Percentiles rank a stretch among this genome's conserved stretches.
Conservation (phyloP, 495 filamentous ascomycete species). For the Hypoxylon fuscum region DNA sequence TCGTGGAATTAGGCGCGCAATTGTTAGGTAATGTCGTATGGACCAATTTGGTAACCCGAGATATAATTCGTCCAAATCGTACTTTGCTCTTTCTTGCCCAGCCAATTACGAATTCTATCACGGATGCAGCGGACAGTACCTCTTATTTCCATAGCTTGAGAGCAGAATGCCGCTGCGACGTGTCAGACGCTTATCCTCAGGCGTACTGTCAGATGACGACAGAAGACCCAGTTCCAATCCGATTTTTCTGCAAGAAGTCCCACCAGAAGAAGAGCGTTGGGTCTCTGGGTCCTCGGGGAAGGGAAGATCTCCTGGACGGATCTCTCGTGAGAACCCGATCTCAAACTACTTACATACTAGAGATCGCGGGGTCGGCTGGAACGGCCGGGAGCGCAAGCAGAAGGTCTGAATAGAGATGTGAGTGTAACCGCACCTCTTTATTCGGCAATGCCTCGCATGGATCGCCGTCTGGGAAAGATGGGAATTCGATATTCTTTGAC, state of each 20-base stretch:
- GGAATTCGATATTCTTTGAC: neutral
- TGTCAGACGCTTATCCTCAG: conserved; percentile 32
- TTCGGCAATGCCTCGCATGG: neutral
- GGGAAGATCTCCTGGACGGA: conserved; percentile 19
- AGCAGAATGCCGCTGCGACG: conserved; percentile 15
- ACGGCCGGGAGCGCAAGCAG: conserved; percentile 12
- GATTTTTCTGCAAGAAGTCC: conserved; percentile 19
- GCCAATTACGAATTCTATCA: conserved; percentile 28
- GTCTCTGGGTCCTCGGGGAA: neutral
- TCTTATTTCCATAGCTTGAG: conserved; percentile 15
- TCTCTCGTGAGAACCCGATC: conserved; percentile 33
- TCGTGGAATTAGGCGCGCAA: neutral
- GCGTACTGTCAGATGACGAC: conserved; percentile 28
- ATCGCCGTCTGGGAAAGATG: neutral
- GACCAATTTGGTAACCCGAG: too few species aligned
- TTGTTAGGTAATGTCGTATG: neutral
- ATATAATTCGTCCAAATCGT: too few species aligned
- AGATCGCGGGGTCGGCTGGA: conserved; percentile 36
- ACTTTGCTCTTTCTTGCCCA: neutral
- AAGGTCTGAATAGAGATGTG: neutral
- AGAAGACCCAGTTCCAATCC: conserved; percentile 12
- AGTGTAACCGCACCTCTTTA: conserved; percentile 4
- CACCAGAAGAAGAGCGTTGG: conserved; percentile 5
- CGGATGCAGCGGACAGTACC: conserved; percentile 12
- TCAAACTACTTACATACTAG: neutral